Conservation (phyloP, 257 asterid species). For the Haberlea rhodopensis region DNA sequence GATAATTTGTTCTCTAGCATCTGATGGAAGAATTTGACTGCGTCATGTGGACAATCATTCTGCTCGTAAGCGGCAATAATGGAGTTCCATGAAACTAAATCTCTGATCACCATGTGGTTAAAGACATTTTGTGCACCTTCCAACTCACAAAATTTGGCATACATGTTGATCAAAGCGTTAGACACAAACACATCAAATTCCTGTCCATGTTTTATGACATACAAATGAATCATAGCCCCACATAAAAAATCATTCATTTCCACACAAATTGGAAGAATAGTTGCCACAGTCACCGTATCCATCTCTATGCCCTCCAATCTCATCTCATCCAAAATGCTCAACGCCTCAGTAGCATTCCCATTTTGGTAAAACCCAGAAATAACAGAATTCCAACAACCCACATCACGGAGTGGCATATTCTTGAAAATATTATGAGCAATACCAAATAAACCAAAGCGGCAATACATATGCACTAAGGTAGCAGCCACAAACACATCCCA, state of each 20-base stretch:
- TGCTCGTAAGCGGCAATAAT: conserved; percentile 81
- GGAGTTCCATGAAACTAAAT: conserved; percentile 77
- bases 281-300: conserved; percentile 69
- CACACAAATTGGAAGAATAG: conserved; percentile 67
- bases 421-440: conserved; percentile 55
- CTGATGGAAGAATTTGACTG: conserved; percentile 41
- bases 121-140: conserved; percentile 50
- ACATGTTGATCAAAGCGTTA: conserved; percentile 82
- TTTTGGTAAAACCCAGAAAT: conserved; percentile 80
- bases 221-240: conserved; percentile 61
- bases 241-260: conserved; percentile 46
- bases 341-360: conserved; percentile 57
- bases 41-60: conserved; percentile 48
- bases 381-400: conserved; percentile 89
- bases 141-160: conserved; percentile 65
- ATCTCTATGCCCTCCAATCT: conserved; percentile 52
- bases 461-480: conserved; percentile 82
- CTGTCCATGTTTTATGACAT: conserved; percentile 59
- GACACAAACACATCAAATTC: conserved; percentile 62
- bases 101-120: conserved; percentile 50
- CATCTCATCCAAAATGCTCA: conserved; percentile 57
- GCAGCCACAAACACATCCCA: conserved; percentile 89
- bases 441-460: conserved; percentile 53
- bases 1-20: conserved; percentile 47
- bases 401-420: conserved; percentile 77